Evolutionary conservation across 305 asterid species (phyloP).

Genomic region (Fraxinus baroniana): DNA sequence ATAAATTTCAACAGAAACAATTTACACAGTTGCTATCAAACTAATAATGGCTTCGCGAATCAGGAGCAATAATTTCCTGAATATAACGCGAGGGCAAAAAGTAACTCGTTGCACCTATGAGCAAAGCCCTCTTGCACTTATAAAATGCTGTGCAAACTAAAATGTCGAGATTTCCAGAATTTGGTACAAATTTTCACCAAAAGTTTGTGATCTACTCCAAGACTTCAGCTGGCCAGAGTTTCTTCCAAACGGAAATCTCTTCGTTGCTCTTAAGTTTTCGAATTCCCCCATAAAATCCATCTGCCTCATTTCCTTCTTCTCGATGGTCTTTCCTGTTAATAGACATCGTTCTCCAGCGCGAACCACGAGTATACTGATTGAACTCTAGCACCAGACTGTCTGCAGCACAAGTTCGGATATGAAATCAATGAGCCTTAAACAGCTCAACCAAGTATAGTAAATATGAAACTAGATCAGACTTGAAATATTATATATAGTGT

Average conservation of each 20-base stretch:
- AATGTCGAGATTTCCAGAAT: background rate
- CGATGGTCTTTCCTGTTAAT: slow-evolving; percentile 62
- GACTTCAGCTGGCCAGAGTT: slow-evolving; percentile 61
- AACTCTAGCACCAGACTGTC: slow-evolving; percentile 71
- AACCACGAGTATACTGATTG: slow-evolving; percentile 71
- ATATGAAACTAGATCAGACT: background rate
- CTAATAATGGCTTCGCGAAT: slow-evolving; percentile 17
- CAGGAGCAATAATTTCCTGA: slow-evolving; percentile 12
- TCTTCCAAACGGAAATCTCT: slow-evolving; percentile 66
- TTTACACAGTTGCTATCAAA: slow-evolving; percentile 22
- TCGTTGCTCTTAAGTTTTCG: slow-evolving; percentile 42
- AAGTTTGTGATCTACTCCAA: slow-evolving; percentile 44
- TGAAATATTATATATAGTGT: background rate
- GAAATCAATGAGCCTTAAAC: background rate
- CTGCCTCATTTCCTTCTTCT: slow-evolving; percentile 75
- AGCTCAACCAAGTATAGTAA: background rate
- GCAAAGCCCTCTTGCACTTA: slow-evolving; percentile 4
- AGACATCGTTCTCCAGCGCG: slow-evolving; percentile 69
- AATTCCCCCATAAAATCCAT: slow-evolving; percentile 81
- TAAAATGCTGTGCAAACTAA: slow-evolving; percentile 9
- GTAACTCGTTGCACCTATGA: background rate
- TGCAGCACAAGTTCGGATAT: slow-evolving; percentile 29
- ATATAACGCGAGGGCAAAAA: slow-evolving; percentile 16
- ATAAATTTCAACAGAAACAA: slow-evolving; percentile 20
- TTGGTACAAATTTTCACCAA: background rate